These are phyloP conservation scores for Camellia granthamiana DNA, from an alignment of 148 eudicot species.

Conservation along the genomic window DNA sequence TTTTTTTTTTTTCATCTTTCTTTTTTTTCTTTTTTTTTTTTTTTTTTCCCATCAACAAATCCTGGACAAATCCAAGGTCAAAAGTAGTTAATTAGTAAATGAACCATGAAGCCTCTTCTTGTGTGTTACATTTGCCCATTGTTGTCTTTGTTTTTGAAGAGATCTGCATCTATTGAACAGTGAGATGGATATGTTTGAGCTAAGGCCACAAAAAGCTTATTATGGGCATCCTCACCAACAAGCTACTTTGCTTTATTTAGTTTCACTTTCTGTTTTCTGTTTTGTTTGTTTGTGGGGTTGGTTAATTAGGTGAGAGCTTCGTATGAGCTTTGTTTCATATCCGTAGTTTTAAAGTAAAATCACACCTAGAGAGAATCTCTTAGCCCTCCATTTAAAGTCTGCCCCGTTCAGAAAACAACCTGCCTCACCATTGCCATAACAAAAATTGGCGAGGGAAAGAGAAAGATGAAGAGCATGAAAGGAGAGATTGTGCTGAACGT, in stretches of 20 bases:
- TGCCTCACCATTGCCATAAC: neutral
- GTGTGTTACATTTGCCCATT: neutral
- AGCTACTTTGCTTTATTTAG: neutral
- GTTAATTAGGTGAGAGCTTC: neutral
- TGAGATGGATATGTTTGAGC: neutral
- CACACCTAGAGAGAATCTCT: neutral
- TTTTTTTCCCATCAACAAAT: too few relatives aligned
- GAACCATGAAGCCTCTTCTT: neutral
- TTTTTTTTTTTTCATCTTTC: too few relatives aligned
- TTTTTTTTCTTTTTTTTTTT: too few relatives aligned
- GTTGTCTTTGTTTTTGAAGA: neutral
- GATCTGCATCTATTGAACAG: neutral
- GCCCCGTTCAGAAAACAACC: neutral
- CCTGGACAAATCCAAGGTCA: neutral
- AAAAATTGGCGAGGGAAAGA: neutral
- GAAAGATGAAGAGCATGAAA: slow-evolving; percentile 17
- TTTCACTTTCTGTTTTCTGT: neutral
- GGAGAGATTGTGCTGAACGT: slow-evolving; percentile 17
- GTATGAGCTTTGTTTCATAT: neutral
- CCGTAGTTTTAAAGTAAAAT: neutral
- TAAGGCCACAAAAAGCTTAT: neutral
- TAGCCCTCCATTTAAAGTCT: neutral
- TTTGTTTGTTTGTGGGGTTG: neutral
- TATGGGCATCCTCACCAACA: neutral
- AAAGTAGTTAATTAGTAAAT: neutral